Evolutionary conservation across 1,284 basidiomycete species (phyloP).

Genomic region (Abortiporus biennis): DNA sequence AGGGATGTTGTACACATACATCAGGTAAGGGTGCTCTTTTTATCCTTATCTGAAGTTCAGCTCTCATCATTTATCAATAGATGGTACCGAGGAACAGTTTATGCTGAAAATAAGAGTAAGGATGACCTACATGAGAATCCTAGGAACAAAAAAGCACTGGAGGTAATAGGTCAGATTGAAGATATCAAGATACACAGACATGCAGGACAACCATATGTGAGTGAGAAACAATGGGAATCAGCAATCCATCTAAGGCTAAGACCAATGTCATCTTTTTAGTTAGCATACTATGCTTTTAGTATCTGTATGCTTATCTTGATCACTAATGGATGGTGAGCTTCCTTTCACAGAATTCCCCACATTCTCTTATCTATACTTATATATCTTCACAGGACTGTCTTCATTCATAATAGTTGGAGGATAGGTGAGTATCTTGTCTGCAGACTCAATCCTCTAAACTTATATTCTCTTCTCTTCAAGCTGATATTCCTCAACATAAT

Average conservation of each 20-base stretch:
- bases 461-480: neutral
- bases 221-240: neutral
- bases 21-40: conserved; percentile 11
- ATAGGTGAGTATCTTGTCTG: conserved; percentile 17
- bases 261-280: neutral
- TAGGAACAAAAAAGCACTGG: conserved; percentile 1
- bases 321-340: conserved; percentile 23
- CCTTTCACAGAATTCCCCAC: neutral
- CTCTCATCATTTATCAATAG: neutral
- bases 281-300: conserved; percentile 22
- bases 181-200: conserved; percentile 20
- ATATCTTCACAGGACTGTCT: conserved; percentile 13
- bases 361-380: neutral
- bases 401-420: conserved; percentile 21
- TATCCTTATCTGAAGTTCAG: neutral
- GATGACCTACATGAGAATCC: conserved; percentile 4
- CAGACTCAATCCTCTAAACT: neutral
- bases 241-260: neutral
- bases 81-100: conserved; percentile 22
- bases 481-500: conserved; percentile 1
- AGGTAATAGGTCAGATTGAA: conserved; percentile 15
- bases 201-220: conserved; percentile 21
- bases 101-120: conserved; percentile 18
- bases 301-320: conserved; percentile 21
- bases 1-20: conserved; percentile 25